Conservation (phyloP, 352 stramenopile species). For the Globisporangium cylindrosporum region DNA sequence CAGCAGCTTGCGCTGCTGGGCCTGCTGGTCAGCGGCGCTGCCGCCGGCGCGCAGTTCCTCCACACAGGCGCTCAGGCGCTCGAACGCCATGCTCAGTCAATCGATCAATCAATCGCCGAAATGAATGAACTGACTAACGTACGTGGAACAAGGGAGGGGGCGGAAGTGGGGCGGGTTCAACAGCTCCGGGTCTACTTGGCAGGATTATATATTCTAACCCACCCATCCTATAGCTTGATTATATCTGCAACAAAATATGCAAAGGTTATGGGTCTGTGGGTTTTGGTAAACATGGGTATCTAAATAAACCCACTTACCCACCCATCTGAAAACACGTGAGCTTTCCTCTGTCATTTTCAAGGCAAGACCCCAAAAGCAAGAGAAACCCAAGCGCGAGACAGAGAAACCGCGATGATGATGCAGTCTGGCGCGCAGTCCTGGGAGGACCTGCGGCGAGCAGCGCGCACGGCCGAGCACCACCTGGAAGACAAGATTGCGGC, state of each 20-base stretch:
- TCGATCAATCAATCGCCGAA: neutral
- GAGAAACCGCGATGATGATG: conserved; percentile 48
- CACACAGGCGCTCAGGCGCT: conserved; percentile 44
- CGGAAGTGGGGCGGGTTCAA: neutral
- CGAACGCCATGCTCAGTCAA: conserved; percentile 32
- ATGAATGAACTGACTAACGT: neutral
- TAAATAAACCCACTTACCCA: neutral
- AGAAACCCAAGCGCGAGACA: neutral
- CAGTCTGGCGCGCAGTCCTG: conserved; percentile 44
- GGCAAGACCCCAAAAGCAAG: neutral
- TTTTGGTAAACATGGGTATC: neutral
- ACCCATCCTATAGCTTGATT: neutral
- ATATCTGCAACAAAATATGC: neutral
- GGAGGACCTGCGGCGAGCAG: conserved; percentile 73
- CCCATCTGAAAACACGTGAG: neutral
- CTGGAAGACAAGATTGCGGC: conserved; percentile 82
- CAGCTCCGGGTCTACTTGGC: neutral
- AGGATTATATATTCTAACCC: neutral
- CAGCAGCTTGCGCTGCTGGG: conserved; percentile 37
- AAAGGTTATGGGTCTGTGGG: neutral
- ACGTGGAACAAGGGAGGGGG: neutral
- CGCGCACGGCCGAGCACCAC: conserved; percentile 65
- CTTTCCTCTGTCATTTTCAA: neutral
- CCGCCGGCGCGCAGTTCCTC: conserved; percentile 41
- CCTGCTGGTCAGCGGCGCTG: conserved; percentile 28